These are phyloP conservation scores for Candida sanyaensis DNA, from an alignment of 1,139 yeast species.

Conservation along the genomic window DNA sequence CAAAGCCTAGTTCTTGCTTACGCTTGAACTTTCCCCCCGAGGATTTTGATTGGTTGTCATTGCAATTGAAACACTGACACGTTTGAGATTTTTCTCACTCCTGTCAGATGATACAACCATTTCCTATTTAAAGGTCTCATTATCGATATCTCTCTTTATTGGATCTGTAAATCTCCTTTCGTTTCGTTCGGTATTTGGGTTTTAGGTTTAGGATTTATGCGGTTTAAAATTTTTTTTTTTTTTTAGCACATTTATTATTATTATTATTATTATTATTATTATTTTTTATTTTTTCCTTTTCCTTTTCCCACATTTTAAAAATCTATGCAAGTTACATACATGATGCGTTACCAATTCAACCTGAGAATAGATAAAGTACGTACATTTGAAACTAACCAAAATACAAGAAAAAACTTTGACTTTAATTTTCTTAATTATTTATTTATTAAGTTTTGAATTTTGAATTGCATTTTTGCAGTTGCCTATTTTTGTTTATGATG, in stretches of 20 bases:
- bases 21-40: background rate
- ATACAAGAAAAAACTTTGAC: background rate
- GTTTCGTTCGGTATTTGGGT: background rate
- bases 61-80: background rate
- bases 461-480: background rate
- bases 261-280: background rate
- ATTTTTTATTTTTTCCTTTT: background rate
- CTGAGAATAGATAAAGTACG: background rate
- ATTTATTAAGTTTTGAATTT: background rate
- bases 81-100: too few species aligned
- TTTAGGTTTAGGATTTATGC: background rate
- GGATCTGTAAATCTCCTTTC: background rate
- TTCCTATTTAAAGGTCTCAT: background rate
- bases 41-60: background rate
- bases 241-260: too few species aligned
- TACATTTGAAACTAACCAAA: background rate
- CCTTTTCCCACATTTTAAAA: background rate
- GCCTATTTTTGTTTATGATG: background rate
- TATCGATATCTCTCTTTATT: background rate
- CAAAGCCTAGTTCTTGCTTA: background rate
- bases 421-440: background rate
- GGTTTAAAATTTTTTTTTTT: background rate
- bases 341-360: conserved; percentile 1
- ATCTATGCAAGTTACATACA: background rate
- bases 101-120: too few species aligned